These are phyloP conservation scores for Balamuthia mandrillaris DNA, from an alignment of 208 protist genomes.

Conservation along the genomic window DNA sequence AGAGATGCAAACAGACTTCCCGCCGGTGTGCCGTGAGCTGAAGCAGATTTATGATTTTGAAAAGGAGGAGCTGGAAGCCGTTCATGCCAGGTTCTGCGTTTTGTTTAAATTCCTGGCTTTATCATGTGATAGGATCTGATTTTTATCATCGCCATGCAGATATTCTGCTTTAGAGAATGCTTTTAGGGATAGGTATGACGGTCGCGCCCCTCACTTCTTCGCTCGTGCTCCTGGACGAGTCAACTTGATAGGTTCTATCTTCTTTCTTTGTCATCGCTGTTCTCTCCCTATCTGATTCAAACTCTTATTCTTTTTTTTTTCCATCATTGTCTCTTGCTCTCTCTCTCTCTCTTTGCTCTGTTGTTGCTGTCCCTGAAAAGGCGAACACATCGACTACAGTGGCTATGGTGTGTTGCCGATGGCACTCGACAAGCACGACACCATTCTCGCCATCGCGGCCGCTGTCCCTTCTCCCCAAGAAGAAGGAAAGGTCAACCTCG, in stretches of 20 bases:
- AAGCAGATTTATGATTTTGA: slow-evolving; percentile 9
- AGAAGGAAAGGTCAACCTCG: not conserved
- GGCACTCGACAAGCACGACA: slow-evolving; percentile 29
- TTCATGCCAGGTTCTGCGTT: not conserved
- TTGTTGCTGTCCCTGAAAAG: not conserved
- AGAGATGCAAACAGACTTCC: not conserved
- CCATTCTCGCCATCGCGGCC: slow-evolving; percentile 13
- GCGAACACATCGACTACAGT: slow-evolving; percentile 64
- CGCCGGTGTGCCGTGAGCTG: not conserved
- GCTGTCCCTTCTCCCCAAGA: not conserved
- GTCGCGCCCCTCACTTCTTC: not conserved
- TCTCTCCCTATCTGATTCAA: not conserved
- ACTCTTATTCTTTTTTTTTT: not conserved
- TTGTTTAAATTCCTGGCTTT: not conserved
- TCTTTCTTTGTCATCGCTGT: not conserved
- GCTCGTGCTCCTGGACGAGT: slow-evolving; percentile 31
- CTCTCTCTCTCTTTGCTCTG: not conserved
- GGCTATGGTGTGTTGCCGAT: slow-evolving; percentile 56
- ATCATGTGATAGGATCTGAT: not conserved
- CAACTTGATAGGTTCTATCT: slow-evolving; percentile 21
- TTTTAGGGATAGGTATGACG: slow-evolving; percentile 9
- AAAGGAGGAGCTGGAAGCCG: not conserved
- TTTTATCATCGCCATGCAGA: not conserved
- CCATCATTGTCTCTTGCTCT: not conserved
- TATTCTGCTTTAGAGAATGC: not conserved